Evolutionary conservation across 2,329 filamentous ascomycete genomes (phyloP).

Genomic region (Simplicillium sp.): DNA sequence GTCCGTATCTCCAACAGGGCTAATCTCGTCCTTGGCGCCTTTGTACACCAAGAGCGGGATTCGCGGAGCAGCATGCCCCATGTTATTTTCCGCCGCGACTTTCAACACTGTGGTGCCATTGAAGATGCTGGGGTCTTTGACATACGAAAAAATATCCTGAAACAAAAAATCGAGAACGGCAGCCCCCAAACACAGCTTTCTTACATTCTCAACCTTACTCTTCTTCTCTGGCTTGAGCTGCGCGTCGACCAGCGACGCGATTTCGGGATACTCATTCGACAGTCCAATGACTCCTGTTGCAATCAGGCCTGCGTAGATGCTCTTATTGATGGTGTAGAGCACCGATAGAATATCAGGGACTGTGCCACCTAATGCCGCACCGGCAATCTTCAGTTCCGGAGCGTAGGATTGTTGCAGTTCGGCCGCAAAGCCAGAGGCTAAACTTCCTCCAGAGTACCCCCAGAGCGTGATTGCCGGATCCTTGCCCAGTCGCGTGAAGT

Average conservation of each 20-base stretch:
- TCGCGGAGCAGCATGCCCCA: too few relatives aligned
- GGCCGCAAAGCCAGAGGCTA: background rate
- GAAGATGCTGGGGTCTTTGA: too few relatives aligned
- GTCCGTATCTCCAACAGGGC: constrained; percentile 1
- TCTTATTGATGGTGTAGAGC: background rate
- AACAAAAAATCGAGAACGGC: too few relatives aligned
- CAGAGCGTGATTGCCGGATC: background rate
- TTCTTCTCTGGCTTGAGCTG: background rate
- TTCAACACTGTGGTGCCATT: too few relatives aligned
- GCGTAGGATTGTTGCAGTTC: background rate
- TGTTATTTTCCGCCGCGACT: too few relatives aligned
- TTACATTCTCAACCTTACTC: too few relatives aligned
- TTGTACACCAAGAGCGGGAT: background rate
- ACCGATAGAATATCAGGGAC: background rate
- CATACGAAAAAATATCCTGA: too few relatives aligned
- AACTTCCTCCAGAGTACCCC: background rate
- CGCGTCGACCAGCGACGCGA: background rate
- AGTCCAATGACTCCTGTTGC: background rate
- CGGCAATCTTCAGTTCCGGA: background rate
- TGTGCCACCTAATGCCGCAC: background rate
- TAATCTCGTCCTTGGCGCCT: constrained; percentile 1
- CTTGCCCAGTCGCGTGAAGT: background rate
- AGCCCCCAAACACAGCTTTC: too few relatives aligned
- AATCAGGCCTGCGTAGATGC: background rate
- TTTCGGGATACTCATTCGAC: background rate